Percentiles rank a stretch among this genome's conserved stretches.
Evolutionary conservation across 2,329 filamentous ascomycete species (phyloP).

Genomic region (Trichoderma simmonsii): DNA sequence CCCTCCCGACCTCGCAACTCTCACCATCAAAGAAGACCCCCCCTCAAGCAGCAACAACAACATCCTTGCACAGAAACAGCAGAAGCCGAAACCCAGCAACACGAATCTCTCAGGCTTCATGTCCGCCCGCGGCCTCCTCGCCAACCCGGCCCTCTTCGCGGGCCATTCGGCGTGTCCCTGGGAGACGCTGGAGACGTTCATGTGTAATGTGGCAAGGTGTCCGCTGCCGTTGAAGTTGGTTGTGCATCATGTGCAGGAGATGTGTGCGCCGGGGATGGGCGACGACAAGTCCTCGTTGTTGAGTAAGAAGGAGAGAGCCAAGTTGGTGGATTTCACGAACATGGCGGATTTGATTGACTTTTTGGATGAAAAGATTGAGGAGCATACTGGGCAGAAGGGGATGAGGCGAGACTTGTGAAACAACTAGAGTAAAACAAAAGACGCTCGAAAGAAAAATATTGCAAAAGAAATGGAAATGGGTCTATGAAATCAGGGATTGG

Average conservation of each 20-base stretch:
- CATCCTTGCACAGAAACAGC: background rate
- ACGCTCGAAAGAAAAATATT: background rate
- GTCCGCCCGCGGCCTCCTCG: conserved; percentile 65
- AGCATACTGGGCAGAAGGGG: conserved; percentile 32
- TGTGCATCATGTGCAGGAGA: conserved; percentile 65
- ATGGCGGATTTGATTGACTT: conserved; percentile 61
- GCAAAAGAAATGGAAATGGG: background rate
- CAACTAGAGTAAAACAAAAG: background rate
- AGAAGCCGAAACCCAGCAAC: conserved; percentile 34
- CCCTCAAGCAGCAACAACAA: background rate
- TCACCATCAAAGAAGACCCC: conserved; percentile 27
- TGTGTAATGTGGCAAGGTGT: conserved; percentile 53
- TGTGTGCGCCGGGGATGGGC: conserved; percentile 58
- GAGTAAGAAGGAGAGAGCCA: conserved; percentile 52
- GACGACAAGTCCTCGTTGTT: conserved; percentile 51
- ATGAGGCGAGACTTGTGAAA: conserved; percentile 35
- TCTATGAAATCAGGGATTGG: background rate
- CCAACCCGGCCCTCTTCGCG: conserved; percentile 65
- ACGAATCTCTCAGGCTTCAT: conserved; percentile 61
- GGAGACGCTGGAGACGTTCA: conserved; percentile 61
- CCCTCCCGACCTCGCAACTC: conserved; percentile 31
- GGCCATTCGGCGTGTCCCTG: conserved; percentile 56
- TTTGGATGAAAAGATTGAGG: conserved; percentile 49
- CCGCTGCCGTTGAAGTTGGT: conserved; percentile 63
- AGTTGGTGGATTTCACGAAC: conserved; percentile 47